Base-by-base conservation (phyloP, 306 rosid species). In the Citrullus mucosospermus region DNA sequence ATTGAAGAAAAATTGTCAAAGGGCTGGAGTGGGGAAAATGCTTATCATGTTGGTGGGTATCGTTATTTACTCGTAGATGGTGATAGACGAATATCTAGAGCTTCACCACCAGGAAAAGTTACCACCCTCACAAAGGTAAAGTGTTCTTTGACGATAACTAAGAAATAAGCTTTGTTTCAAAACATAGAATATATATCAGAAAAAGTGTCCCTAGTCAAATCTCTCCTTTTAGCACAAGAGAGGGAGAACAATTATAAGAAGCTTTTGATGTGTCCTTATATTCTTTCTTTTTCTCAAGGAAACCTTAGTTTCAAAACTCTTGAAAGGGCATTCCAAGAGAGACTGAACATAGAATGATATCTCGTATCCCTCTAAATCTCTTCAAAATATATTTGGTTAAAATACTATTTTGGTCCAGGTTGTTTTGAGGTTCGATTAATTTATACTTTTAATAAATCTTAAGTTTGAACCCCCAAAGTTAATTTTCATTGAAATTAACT, bases 1-100 rank as follows among this genome's bases (percentile, higher is more conserved):
- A 91, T 95, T 80, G 99, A 92, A 85, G 99, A 95, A 86, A 95
- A 91, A 78, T 84, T 95, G 79, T 91, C 97, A 13, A 95, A 91
- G 89, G 99, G 99, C 82, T 95, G 99, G 99, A 93, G 88, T 48
- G 99, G 99, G 81, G 97, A 95, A 84, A 95, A 91, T 84, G 99
- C 97, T 20, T 92, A 95, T 85, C 99, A 95, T 82, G 99, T 95
- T 43, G 39, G 88, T 43, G 98, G 96, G 22, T 92, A 95, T 85
- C 97, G 99, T 39, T 95, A 95, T 90, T 85, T 95, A 84, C 85
- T 95, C 48, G 88, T 88, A 81, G 99, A 95, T 77, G 86, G 90
- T 60, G 98, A 91, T 83, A 90, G 92, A 85, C 87, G 84, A 69
- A 83, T 88, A 84, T 91, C 99, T 85, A 91, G 98, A 90, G 92